Evolutionary conservation across 1,284 basidiomycete genomes (phyloP).

Genomic region (Meira miltonrushii): DNA sequence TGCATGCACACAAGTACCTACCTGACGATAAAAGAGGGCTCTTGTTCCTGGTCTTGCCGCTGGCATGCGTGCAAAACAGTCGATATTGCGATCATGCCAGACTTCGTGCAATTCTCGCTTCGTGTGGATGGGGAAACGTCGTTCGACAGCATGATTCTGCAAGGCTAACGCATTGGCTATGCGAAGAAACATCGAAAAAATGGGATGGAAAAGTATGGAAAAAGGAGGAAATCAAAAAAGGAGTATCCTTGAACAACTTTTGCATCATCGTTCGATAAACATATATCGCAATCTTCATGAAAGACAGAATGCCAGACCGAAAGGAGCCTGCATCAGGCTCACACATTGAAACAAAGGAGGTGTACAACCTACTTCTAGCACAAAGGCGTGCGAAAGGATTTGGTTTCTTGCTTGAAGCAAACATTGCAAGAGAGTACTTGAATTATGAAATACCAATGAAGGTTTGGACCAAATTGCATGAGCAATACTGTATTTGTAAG

Average conservation of each 20-base stretch:
- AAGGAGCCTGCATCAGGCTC: too few relatives aligned
- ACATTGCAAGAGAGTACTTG: too few relatives aligned
- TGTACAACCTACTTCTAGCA: too few relatives aligned
- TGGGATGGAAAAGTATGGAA: constrained; percentile 17
- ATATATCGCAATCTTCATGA: too few relatives aligned
- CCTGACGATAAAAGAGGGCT: constrained; percentile 34
- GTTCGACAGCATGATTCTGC: constrained; percentile 48
- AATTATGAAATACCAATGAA: too few relatives aligned
- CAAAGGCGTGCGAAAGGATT: too few relatives aligned
- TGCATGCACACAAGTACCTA: constrained; percentile 44
- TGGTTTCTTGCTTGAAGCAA: too few relatives aligned
- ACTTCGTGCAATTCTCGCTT: constrained; percentile 43
- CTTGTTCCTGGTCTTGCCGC: constrained; percentile 54
- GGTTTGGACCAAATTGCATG: background rate
- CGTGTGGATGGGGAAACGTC: constrained; percentile 49
- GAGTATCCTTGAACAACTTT: constrained; percentile 5
- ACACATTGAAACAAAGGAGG: too few relatives aligned
- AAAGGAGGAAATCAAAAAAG: constrained; percentile 16
- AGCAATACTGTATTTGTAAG: background rate
- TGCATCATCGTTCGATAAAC: background rate
- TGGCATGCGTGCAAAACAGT: constrained; percentile 53
- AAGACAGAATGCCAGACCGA: too few relatives aligned
- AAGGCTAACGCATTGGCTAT: constrained; percentile 53
- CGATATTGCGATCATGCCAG: constrained; percentile 53
- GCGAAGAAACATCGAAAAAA: constrained; percentile 19